These are phyloP conservation scores for Erodium chrysanthum DNA, from an alignment of 441 rosid species.

Conservation along the genomic window DNA sequence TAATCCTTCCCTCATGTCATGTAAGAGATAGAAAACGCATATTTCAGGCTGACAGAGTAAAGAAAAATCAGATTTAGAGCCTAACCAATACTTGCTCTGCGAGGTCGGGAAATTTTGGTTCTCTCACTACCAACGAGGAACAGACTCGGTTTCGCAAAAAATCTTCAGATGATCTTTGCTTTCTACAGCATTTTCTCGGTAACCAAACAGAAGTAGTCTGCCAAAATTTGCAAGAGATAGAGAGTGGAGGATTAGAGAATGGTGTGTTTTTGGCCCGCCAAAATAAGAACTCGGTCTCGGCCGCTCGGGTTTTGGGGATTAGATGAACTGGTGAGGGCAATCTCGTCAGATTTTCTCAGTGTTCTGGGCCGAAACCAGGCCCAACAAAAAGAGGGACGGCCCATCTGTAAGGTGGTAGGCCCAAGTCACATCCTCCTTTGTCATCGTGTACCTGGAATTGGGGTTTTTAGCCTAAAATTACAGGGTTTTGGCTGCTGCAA, in stretches of 20 bases:
- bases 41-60: neutral
- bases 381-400: neutral
- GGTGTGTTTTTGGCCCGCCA: slow-evolving; percentile 1
- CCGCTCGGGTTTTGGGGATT: neutral
- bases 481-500: neutral
- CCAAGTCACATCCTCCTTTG: neutral
- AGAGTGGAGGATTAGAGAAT: no score
- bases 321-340: neutral
- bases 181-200: slow-evolving; percentile 1
- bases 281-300: neutral
- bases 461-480: neutral
- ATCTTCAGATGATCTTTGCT: neutral
- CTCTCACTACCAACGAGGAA: no score
- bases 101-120: neutral
- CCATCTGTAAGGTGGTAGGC: neutral
- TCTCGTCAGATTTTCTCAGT: neutral
- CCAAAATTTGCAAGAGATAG: neutral
- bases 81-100: neutral
- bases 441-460: neutral
- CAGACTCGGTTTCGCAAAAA: neutral
- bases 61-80: neutral
- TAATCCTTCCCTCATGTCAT: neutral
- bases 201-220: neutral
- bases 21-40: neutral
- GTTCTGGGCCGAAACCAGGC: neutral